A percentile compares a stretch with the other conserved stretches of the same genome.
phyloP scores from a whole-genome alignment of 2,329 filamentous ascomycete species.

The Fusarium sp. region DNA sequence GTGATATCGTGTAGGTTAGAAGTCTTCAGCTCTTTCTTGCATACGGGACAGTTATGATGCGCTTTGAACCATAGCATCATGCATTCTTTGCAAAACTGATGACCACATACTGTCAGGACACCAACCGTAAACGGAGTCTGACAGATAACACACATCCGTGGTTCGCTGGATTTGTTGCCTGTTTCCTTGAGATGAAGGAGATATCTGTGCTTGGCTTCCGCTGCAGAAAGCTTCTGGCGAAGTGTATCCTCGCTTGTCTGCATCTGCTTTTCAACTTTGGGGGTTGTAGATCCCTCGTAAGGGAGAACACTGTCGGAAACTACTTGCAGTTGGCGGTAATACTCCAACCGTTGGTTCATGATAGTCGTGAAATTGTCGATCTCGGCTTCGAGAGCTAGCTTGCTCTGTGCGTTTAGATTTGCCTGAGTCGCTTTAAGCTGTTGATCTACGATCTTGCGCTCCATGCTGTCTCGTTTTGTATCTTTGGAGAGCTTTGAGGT shows the following conservation, averaged over 20 bases:
- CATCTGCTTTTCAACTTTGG: slow-evolving; percentile 59
- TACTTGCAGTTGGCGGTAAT: slow-evolving; percentile 88
- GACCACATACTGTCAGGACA: slow-evolving; percentile 86
- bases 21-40: slow-evolving; percentile 74
- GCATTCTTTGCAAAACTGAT: slow-evolving; percentile 92
- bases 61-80: slow-evolving; percentile 80
- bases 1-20: slow-evolving; percentile 86
- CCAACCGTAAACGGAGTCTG: slow-evolving; percentile 80
- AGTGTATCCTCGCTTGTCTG: slow-evolving; percentile 54
- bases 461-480: slow-evolving; percentile 68
- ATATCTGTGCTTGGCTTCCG: slow-evolving; percentile 82
- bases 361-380: slow-evolving; percentile 78
- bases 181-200: slow-evolving; percentile 64
- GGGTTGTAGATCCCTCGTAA: slow-evolving; percentile 70
- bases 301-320: slow-evolving; percentile 89
- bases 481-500: slow-evolving; percentile 62
- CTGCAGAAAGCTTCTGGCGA: slow-evolving; percentile 67
- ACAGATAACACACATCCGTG: slow-evolving; percentile 87
- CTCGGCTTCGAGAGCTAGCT: slow-evolving; percentile 72
- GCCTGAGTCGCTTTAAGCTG: slow-evolving; percentile 71
- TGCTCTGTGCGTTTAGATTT: slow-evolving; percentile 62
- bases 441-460: slow-evolving; percentile 72
- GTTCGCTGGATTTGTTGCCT: slow-evolving; percentile 71
- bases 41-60: slow-evolving; percentile 83
- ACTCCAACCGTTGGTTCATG: slow-evolving; percentile 89